Evolutionary conservation across 2,329 filamentous ascomycete species (phyloP).

Genomic region (Cryphonectria radicalis): DNA sequence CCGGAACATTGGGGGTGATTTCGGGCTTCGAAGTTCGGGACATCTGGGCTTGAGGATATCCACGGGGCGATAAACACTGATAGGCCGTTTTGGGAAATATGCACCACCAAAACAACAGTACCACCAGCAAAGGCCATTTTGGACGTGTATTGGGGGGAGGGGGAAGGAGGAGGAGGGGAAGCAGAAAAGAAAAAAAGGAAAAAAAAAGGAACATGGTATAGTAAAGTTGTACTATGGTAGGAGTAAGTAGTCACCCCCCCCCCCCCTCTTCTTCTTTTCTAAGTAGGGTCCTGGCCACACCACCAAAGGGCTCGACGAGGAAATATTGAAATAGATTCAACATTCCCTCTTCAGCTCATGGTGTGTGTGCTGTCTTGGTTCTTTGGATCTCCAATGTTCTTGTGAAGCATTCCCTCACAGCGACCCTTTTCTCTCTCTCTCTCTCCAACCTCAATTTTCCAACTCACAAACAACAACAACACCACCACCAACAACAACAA

Average conservation of each 20-base stretch:
- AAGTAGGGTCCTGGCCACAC: not conserved
- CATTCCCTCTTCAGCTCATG: slow-evolving; percentile 14
- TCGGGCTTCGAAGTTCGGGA: slow-evolving; percentile 26
- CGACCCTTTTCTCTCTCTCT: slow-evolving; percentile 5
- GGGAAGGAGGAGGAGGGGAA: not conserved
- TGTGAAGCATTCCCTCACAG: slow-evolving; percentile 21
- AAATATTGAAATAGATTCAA: slow-evolving; percentile 25
- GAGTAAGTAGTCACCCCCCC: not conserved
- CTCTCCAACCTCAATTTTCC: slow-evolving; percentile 13
- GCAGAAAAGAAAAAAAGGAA: too few species aligned
- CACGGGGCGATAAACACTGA: slow-evolving; percentile 13
- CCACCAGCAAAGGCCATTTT: not conserved
- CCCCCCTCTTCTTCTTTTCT: too few species aligned
- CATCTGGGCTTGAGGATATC: slow-evolving; percentile 9
- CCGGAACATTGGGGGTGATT: slow-evolving; percentile 18
- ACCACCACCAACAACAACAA: not conserved
- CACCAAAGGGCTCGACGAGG: not conserved
- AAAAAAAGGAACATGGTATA: not conserved
- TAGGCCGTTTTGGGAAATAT: slow-evolving; percentile 7
- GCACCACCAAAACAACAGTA: not conserved
- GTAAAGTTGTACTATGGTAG: too few species aligned
- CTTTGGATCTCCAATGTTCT: slow-evolving; percentile 24
- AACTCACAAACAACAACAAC: not conserved
- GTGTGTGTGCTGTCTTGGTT: not conserved
- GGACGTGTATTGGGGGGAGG: not conserved